Base-by-base conservation (phyloP, 2,329 filamentous ascomycete species). In the Alternaria postmessia region DNA sequence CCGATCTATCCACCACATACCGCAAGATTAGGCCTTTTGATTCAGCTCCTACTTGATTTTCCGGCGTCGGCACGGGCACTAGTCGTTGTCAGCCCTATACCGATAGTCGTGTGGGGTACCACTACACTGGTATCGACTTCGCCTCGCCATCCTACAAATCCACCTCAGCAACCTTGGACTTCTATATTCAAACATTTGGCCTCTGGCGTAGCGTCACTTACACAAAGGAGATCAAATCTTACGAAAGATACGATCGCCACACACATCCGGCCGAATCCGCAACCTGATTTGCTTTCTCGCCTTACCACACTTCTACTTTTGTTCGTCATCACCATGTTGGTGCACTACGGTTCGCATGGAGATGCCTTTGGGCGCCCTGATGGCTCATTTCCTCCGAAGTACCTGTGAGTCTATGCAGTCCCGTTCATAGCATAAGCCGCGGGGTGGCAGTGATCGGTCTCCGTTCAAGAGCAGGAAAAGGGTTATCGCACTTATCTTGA, bases 31-130 rank as follows among this genome's bases (percentile, higher is more conserved):
- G 54, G 38, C 53, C 55, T 36, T 42, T 32, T 43, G 48, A 57
- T 39, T 53, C 36, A 55, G 47, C 56, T 52, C 47, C 12, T 43
- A 38, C 41, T 58, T 30, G 28, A 49, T 34, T 49, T 51, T 48
- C 47, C 48, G 38, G 51, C 54, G 34, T 47, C 39, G 16, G 53
- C 59, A 58, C 61, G 54, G 57, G 51, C 53, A 22, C 42, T 39
- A 57, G 47, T 62, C 42, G 59, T 48, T 16, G 51, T 73, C 69
- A 73, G 69, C 66, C 65, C 63, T 68, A 69, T 66, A 63, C 61
- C 59, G 51, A 65, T 63, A 59, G 54, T 51, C 26, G 44, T 65
- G 44, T 63, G 54, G 67, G 49, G 55, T 62, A 57, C 59, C 64
- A 61, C 41, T 51, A 51, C 32, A 39, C 32, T 44, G 58, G 62